Base-by-base conservation (phyloP, 140 eudicot species). In the Stevia rebaudiana region DNA sequence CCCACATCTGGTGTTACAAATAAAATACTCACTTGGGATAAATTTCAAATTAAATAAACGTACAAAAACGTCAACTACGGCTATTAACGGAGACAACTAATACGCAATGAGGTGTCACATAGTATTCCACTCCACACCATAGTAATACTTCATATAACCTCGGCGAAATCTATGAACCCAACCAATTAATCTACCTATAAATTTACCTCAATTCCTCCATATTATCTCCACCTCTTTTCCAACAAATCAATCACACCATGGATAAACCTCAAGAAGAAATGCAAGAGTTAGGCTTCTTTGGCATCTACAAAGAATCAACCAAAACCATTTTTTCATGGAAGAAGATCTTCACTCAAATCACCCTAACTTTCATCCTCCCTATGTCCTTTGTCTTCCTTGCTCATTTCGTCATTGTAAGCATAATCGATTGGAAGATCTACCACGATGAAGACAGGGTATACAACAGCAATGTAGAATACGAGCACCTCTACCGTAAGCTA, bases 251-350 rank as follows among this genome's bases (percentile, higher is more conserved):
- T 28, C 33, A 28, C 33, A 62, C 65, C 74, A 86, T 83, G 87
- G 87, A 86, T 25, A 75, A 49, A 63, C 82, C 81, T 40, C 95
- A 80, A 78, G 95, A 83, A 81, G 87, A 83, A 23, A 78, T 83
- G 77, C 95, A 80, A 53, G 75, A 69, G 16, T 35, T 86, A 37
- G 95, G 95, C 33, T 47, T 83, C 53, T 78, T 70, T 41, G 90
- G 78, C 49, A 78, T 86, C 76, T 77, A 65, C 79, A 50, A 50
- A 63, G 85, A 86, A 67, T 44, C 87, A 53, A 23, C 56, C 83
- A 80, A 73, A 15, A 68, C 83, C 80, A 70, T 83, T 11, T 7
- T 63, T 64, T 30, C 35, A 56, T 67, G 67, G 70, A 58, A 77
- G 30, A 83, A 76, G 68, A 64, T 83, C 76, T 83, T 86, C 77